Base-by-base conservation (phyloP, 2,329 filamentous ascomycete genomes). In the Beauveria australis region DNA sequence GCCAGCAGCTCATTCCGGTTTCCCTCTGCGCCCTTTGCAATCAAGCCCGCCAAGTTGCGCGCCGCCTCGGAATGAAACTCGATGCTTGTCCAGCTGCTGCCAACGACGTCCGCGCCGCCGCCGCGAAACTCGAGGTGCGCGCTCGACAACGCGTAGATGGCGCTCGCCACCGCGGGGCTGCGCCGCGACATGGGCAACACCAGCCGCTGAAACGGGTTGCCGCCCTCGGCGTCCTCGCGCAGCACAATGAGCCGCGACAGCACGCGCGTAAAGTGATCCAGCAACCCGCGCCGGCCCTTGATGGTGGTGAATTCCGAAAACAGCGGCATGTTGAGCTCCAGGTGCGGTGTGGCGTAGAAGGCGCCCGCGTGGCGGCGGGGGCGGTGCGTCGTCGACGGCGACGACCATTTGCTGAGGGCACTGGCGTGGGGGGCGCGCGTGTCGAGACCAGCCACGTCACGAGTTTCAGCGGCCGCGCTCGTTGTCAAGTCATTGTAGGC, bases 131-230 rank as follows among this genome's bases (percentile, higher is more conserved):
- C 89, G 61, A 95, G 77, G 70, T 96, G 94, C 62, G 92, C 93
- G 61, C 89, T 89, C 0, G 91, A 85, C 8, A 97, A 77, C 0
- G 92, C 91, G 62, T 90, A 92, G 62, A 97, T 88, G 10, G 92
- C 91, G 68, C 94, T 91, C 71, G 89, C 89, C 4, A 96, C 80
- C 1, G 83, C 79, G 0, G 76, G 75, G 66, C 81, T 84, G 48
- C 69, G 75, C 53, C 79, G 76, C 3, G 81, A 83, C 44, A 87
- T 73, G 2, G 84, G 84, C n/a, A 87, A 72, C 9, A 87, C 80
- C 16, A 86, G 74, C 65, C 85, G 82, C 64, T 84, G 81, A 66
- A 87, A 87, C 0, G 84, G 83, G 63, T 87, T 87, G 41, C 82
- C 87, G 37, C 82, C 83, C 4, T 77, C 76, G 33, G 33, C 33